Conservation (phyloP, 306 rosid species). For the Trifolium dubium region DNA sequence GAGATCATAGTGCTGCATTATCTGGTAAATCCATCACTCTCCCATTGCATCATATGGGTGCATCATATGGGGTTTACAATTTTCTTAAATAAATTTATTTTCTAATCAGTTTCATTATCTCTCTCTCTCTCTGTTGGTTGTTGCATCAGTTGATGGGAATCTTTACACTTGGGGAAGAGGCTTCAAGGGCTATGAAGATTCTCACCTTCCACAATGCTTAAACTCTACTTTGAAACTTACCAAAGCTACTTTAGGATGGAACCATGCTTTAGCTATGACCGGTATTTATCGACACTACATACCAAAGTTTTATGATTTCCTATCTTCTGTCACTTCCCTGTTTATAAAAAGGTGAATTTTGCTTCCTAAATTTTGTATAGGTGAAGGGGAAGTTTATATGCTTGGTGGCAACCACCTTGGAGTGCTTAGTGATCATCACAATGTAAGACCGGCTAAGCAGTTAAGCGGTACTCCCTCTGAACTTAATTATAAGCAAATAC, state of each 20-base stretch:
- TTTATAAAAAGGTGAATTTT: conserved; percentile 25
- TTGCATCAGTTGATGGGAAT: conserved; percentile 64
- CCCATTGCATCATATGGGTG: conserved; percentile 36
- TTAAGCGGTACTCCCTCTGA: conserved; percentile 47
- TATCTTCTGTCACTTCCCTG: conserved; percentile 15
- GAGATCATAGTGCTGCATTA: conserved; percentile 93
- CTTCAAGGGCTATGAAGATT: conserved; percentile 61
- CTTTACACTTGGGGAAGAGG: conserved; percentile 95
- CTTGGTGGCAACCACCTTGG: conserved; percentile 84
- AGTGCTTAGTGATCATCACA: conserved; percentile 59
- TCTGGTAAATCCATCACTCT: conserved; percentile 54
- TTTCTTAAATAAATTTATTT: not conserved
- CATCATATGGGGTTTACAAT: conserved; percentile 23
- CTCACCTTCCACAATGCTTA: conserved; percentile 54
- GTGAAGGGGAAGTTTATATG: conserved; percentile 66
- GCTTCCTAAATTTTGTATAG: conserved; percentile 46
- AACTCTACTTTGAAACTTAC: conserved; percentile 45
- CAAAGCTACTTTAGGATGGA: conserved; percentile 76
- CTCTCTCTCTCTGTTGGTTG: not conserved
- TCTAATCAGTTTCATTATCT: not conserved
- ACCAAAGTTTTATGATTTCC: not conserved
- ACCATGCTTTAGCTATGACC: conserved; percentile 77
- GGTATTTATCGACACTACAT: conserved; percentile 48
- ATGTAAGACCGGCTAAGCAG: conserved; percentile 39
- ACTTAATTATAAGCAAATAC: not conserved